Base-by-base conservation (phyloP, 192 early-diverging fungal species). In the Allomyces arbusculus region DNA sequence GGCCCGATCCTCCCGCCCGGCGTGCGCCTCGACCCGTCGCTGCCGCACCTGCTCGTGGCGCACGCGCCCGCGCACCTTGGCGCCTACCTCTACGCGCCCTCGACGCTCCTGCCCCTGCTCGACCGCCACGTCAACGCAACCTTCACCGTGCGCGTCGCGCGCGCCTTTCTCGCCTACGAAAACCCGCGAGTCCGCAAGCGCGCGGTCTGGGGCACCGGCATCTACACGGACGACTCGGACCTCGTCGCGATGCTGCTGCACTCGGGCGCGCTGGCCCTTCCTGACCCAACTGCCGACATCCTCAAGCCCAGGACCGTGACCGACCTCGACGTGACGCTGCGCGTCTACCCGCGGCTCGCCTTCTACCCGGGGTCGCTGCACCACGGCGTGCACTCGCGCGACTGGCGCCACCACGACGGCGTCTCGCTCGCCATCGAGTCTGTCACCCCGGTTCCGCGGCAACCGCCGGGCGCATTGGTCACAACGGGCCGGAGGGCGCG, bases 171-270 rank as follows among this genome's bases (percentile, higher is more conserved):
- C 64, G 80, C 78, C 0, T 89, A 77, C 68, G 66, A 75, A 33
- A 89, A 90, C 69, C 63, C 74, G 9, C 84, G 80, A 24, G 81
- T 90, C 6, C 69, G 78, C 63, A 77, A 72, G 63, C 76, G 78
- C 23, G 86, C 84, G 4, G 12, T 91, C 5, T 91, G 90, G 90
- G 90, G 90, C 23, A 90, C 90, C 1, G 89, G 87, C 66, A 72
- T 91, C 28, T 91, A 91, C 67, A 86, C 86, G 0, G 90, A 91
- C 65, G 90, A 91, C 69, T 88, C 87, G 7, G 90, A 91, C 64
- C 70, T 89, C 40, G 87, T 91, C 22, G 86, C 87, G 16, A 84
- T 82, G 69, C 66, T 85, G 25, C 70, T 78, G 44, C 77, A 78
- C 62, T 45, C 70, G 10, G 77, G 77, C 19, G 22, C 63, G 12